Evolutionary conservation across 108 stramenopile genomes (phyloP).

Genomic region (Pseudonitzschia multiseries): DNA sequence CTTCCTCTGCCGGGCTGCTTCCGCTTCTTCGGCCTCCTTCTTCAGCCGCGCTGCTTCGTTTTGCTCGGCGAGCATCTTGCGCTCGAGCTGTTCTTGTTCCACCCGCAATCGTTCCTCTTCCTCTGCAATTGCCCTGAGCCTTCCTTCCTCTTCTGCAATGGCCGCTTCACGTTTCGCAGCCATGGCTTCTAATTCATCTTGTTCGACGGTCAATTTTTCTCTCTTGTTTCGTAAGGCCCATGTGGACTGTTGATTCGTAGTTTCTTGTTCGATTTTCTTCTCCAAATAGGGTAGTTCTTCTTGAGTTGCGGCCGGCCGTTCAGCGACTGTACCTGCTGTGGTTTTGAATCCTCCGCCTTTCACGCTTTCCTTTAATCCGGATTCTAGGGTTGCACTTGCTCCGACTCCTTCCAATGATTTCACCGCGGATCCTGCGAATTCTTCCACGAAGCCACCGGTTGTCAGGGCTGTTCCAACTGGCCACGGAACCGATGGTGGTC

Average conservation of each 20-base stretch:
- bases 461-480: constrained; percentile 6
- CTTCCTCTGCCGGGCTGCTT: neutral
- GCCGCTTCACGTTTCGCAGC: constrained; percentile 3
- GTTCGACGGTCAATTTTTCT: constrained; percentile 2
- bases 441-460: constrained; percentile 1
- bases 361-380: neutral
- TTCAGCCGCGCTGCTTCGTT: neutral
- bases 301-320: neutral
- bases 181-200: constrained; percentile 4
- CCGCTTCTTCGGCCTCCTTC: constrained; percentile 15
- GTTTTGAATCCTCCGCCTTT: constrained; percentile 15
- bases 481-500: constrained; percentile 7
- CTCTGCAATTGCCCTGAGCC: neutral
- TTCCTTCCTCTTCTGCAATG: constrained; percentile 4
- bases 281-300: constrained; percentile 8
- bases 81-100: neutral
- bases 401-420: neutral
- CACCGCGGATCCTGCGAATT: neutral
- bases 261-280: constrained; percentile 11
- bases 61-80: neutral
- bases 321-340: neutral
- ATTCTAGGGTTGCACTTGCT: neutral
- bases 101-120: neutral
- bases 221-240: neutral
- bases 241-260: neutral